phyloP scores from a whole-genome alignment of 352 stramenopile species.

The Phytopythium montanum region DNA sequence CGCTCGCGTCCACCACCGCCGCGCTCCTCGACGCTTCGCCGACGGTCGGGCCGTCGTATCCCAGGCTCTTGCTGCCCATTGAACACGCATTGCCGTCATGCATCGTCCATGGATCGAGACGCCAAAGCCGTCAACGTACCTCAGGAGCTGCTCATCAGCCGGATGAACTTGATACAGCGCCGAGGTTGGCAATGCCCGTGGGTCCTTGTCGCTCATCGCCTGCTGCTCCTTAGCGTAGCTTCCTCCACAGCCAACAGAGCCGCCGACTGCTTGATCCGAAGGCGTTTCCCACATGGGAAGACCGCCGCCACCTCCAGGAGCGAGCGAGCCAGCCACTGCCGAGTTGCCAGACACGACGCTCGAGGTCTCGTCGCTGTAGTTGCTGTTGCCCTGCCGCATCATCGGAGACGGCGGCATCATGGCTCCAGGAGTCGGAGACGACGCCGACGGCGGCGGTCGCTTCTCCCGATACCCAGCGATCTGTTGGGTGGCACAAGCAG shows the following conservation, averaged over 20 bases:
- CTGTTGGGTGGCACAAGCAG: conserved; percentile 30
- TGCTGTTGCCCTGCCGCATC: conserved; percentile 14
- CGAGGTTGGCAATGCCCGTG: background rate
- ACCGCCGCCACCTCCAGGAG: background rate
- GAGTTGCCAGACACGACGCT: conserved; percentile 21
- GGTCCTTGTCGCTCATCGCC: background rate
- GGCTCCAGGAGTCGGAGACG: conserved; percentile 8
- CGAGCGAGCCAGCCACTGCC: conserved; percentile 15
- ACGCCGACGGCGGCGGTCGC: conserved; percentile 25
- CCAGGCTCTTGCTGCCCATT: background rate
- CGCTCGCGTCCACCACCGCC: background rate
- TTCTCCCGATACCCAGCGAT: conserved; percentile 79
- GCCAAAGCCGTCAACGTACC: background rate
- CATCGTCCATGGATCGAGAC: background rate
- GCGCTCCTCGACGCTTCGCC: background rate
- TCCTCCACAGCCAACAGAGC: background rate
- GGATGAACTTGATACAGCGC: conserved; percentile 6
- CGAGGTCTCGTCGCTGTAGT: conserved; percentile 35
- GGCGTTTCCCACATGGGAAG: background rate
- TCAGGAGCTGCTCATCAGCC: background rate
- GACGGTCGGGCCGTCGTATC: background rate
- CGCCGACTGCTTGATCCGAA: background rate
- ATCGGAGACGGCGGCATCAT: background rate
- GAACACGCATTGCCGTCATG: background rate
- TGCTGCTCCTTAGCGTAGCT: conserved; percentile 6